These are phyloP conservation scores for Dactylellina parvicollis DNA, from an alignment of 2,329 filamentous ascomycete genomes.

Conservation along the genomic window DNA sequence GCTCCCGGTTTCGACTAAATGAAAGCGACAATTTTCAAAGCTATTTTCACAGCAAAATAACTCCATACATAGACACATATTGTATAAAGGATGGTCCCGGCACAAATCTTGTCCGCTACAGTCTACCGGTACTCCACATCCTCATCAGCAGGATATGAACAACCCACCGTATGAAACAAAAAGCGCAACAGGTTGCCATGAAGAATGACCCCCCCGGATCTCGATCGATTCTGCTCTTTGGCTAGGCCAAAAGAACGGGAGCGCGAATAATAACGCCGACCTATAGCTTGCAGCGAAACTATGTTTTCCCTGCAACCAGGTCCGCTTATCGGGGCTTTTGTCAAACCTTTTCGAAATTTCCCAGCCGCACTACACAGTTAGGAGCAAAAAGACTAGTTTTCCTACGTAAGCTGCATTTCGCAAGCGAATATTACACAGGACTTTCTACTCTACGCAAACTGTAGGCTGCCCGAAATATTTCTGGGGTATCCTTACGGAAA, in stretches of 20 bases:
- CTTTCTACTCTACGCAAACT: conserved; percentile 9
- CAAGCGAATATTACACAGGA: conserved; percentile 54
- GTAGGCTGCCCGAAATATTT: conserved; percentile 33
- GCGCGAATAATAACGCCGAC: conserved; percentile 43
- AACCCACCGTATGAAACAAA: conserved; percentile 48
- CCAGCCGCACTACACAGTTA: conserved; percentile 44
- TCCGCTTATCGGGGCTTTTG: conserved; percentile 37
- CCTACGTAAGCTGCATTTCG: conserved; percentile 52
- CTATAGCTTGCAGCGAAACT: conserved; percentile 52
- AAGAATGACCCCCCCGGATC: conserved; percentile 19
- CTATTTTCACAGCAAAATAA: conserved; percentile 41
- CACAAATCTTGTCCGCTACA: conserved; percentile 50
- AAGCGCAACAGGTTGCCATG: conserved; percentile 54
- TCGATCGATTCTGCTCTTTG: conserved; percentile 38
- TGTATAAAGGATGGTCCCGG: conserved; percentile 48
- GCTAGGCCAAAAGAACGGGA: conserved; percentile 34
- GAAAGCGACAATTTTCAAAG: conserved; percentile 25
- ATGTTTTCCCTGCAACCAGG: conserved; percentile 53
- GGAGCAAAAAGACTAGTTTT: conserved; percentile 18
- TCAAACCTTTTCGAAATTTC: conserved; percentile 29
- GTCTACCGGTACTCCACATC: conserved; percentile 42
- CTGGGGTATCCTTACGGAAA: conserved; percentile 43
- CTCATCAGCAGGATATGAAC: conserved; percentile 28
- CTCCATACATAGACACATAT: conserved; percentile 26
- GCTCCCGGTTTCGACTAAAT: conserved; percentile 53